These are phyloP conservation scores for Alloteropsis semialata DNA, from an alignment of 176 grass and related monocot genomes.

Conservation along the genomic window DNA sequence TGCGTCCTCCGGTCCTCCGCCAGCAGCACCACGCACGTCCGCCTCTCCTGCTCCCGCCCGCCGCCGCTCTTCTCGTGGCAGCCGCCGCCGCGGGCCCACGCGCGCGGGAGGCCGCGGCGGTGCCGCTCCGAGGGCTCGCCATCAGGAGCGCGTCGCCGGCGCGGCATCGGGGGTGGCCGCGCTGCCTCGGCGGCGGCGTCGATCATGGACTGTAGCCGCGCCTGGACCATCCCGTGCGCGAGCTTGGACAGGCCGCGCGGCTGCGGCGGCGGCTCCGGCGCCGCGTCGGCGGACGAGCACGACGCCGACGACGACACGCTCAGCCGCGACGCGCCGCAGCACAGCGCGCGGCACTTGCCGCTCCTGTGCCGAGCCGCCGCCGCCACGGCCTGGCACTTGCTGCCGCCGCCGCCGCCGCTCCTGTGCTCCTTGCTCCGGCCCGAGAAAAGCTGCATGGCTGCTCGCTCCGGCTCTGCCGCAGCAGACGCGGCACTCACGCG, in stretches of 20 bases:
- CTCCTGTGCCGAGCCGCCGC: constrained; percentile 12
- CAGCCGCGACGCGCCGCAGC: constrained; percentile 59
- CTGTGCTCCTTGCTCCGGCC: constrained; percentile 44
- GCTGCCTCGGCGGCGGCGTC: constrained; percentile 24
- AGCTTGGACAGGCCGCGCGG: constrained; percentile 46
- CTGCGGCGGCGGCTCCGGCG: neutral
- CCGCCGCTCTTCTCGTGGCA: constrained; percentile 9
- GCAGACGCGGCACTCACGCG: neutral
- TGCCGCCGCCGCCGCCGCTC: neutral
- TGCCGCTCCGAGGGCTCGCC: constrained; percentile 5
- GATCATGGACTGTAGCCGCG: constrained; percentile 56
- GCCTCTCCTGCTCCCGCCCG: neutral
- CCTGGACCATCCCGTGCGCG: constrained; percentile 75
- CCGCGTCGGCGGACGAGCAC: constrained; percentile 37
- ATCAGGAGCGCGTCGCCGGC: neutral
- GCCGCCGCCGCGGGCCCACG: constrained; percentile 4
- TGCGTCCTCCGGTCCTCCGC: constrained; percentile 69
- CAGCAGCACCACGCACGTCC: constrained; percentile 59
- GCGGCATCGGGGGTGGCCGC: neutral
- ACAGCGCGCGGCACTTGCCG: constrained; percentile 53
- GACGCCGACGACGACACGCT: constrained; percentile 57
- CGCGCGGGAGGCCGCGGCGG: neutral
- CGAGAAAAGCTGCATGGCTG: constrained; percentile 49
- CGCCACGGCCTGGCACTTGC: neutral
- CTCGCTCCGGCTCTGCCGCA: neutral